These are phyloP conservation scores for Colletotrichum siamense DNA, from an alignment of 2,329 filamentous ascomycete species.

Conservation along the genomic window DNA sequence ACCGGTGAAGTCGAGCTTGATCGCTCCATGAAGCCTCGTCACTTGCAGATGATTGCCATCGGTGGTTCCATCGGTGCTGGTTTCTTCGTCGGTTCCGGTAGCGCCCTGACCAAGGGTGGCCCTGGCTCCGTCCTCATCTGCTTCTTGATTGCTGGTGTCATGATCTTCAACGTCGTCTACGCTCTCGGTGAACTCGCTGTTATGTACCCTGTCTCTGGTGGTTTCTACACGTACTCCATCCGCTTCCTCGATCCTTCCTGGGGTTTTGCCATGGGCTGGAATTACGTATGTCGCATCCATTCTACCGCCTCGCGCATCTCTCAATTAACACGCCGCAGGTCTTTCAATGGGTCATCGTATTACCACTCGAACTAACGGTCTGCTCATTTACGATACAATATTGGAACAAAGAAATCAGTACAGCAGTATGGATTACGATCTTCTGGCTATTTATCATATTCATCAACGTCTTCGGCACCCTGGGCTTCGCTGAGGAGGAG, in stretches of 20 bases:
- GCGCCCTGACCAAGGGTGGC: constrained; percentile 56
- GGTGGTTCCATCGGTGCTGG: constrained; percentile 67
- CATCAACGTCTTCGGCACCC: constrained; percentile 61
- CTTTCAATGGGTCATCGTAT: constrained; percentile 55
- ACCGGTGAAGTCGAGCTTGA: constrained; percentile 39
- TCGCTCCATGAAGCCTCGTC: constrained; percentile 58
- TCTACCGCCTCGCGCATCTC: background rate
- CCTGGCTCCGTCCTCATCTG: constrained; percentile 51
- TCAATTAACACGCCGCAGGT: constrained; percentile 24
- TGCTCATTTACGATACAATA: constrained; percentile 55
- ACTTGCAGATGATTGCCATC: constrained; percentile 68
- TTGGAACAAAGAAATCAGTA: constrained; percentile 52
- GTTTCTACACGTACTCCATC: constrained; percentile 66
- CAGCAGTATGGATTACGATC: constrained; percentile 58
- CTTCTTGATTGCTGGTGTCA: constrained; percentile 62
- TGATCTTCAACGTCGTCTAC: constrained; percentile 67
- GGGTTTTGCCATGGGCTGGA: constrained; percentile 61
- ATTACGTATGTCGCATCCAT: constrained; percentile 34
- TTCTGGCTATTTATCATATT: constrained; percentile 55
- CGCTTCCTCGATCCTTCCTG: constrained; percentile 69
- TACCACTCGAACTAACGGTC: constrained; percentile 57
- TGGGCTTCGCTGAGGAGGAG: constrained; percentile 61
- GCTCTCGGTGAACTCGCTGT: constrained; percentile 67
- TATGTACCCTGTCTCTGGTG: constrained; percentile 67
- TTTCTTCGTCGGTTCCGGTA: constrained; percentile 67